Percentiles rank a stretch among this genome's conserved stretches.
These are phyloP conservation scores for Plasmopara muralis DNA, from an alignment of 352 stramenopile species.

Conservation along the genomic window DNA sequence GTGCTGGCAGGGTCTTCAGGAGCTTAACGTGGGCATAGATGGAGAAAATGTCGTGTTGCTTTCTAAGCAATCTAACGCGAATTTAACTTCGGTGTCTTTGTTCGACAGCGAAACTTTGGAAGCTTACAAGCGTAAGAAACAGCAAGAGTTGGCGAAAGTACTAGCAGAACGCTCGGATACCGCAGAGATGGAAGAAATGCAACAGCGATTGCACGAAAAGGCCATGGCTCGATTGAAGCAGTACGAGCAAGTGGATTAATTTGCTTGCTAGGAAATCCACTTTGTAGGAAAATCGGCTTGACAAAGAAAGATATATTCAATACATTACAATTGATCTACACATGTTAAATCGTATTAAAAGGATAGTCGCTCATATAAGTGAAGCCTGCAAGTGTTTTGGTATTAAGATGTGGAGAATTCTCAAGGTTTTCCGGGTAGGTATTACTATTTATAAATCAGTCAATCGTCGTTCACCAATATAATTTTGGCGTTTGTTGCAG, in stretches of 20 bases:
- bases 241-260: slow-evolving; percentile 20
- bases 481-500: too few relatives aligned
- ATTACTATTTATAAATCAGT: too few relatives aligned
- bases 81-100: slow-evolving; percentile 9
- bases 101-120: slow-evolving; percentile 21
- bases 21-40: slow-evolving; percentile 37
- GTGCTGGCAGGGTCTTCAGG: slow-evolving; percentile 24
- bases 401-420: too few relatives aligned
- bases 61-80: slow-evolving; percentile 7
- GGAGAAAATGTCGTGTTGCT: slow-evolving; percentile 38
- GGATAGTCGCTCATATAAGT: too few relatives aligned
- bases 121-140: slow-evolving; percentile 35
- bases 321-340: too few relatives aligned
- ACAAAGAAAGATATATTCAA: too few relatives aligned
- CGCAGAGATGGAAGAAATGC: slow-evolving; percentile 41
- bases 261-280: too few relatives aligned
- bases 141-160: slow-evolving; percentile 34
- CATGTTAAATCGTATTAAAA: too few relatives aligned
- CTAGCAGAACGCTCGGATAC: slow-evolving; percentile 31
- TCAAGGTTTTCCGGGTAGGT: too few relatives aligned
- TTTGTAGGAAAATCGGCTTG: too few relatives aligned
- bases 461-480: too few relatives aligned
- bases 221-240: slow-evolving; percentile 42
- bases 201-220: slow-evolving; percentile 49
- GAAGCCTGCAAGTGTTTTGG: too few relatives aligned